A percentile compares a stretch with the other conserved stretches of the same genome.
These are phyloP conservation scores for Dendrobium catenatum DNA, from an alignment of 106 monocot species.

Conservation along the genomic window DNA sequence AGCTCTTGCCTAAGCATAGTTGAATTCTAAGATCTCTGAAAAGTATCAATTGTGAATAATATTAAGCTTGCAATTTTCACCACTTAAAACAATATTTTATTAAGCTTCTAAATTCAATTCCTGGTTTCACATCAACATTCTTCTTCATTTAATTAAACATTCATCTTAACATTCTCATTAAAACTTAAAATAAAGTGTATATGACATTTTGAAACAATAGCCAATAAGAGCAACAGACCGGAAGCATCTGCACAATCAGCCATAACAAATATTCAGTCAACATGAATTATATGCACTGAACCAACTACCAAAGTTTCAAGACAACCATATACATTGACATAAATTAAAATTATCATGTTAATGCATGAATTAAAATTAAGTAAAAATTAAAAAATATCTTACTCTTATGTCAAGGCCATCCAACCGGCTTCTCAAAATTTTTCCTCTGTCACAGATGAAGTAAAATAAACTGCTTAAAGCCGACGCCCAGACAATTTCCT, in stretches of 20 bases:
- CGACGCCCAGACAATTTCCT: constrained; percentile 99
- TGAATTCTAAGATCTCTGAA: no score
- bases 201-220: no score
- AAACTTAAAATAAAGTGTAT: no score
- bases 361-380: background rate
- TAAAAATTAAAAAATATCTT: constrained; percentile 8
- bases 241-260: background rate
- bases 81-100: no score
- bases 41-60: no score
- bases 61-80: no score
- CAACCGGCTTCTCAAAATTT: constrained; percentile 68
- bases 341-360: background rate
- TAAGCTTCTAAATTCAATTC: no score
- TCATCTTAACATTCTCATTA: no score
- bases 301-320: background rate
- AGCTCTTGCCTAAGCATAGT: no score
- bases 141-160: no score
- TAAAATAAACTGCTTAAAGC: constrained; percentile 95
- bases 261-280: background rate
- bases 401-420: constrained; percentile 96
- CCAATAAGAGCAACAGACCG: no score
- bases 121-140: no score
- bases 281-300: background rate
- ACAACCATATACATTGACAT: background rate
- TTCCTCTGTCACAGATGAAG: constrained; percentile 78